Base-by-base conservation (phyloP, 1,284 basidiomycete species). In the Phenoliferia sp. region DNA sequence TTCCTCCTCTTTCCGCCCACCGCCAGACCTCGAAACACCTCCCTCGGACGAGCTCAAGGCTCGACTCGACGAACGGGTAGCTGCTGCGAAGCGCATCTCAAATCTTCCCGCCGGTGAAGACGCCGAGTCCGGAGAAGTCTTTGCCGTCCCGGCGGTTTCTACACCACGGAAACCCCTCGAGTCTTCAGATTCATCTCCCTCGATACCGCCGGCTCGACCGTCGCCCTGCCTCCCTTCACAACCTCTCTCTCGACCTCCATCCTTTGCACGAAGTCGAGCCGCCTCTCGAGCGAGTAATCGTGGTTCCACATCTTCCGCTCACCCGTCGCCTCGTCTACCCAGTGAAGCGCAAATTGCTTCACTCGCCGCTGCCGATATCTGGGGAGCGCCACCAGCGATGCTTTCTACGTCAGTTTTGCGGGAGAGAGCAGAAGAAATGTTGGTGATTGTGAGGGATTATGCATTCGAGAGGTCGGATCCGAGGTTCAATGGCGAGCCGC, bases 361-460 rank as follows among this genome's bases (percentile, higher is more conserved):
- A 12, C 39, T 44, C 39, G 39, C 39, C 39, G 56, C 19, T 17
- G 9, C 56, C 29, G 17, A 34, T 22, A 17, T 34, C 3, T 58
- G 56, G 56, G 56, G 32, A 3, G 15, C n/a, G 10, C 50, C 50
- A 10, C 50, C n/a, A 19, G 50, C 50, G 9, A 7, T 26, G 10
- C 50, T 54, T 28, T 4, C 55, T 16, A 32, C 7, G n/a, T n/a
- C n/a, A n/a, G n/a, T n/a, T n/a, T n/a, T 2, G 28, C 44, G 31
- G 44, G 4, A 5, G 26, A 12, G 48, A n/a, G n/a, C n/a, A n/a
- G n/a, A n/a, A n/a, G 48, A 31, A 15, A 19, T 31, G 22, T 17
- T 31, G 16, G 26, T 65, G 32, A 35, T 65, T 29, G 59, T 65
- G 48, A 16, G 64, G 35, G 64, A 65, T 52, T 65, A 61, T 57